phyloP scores from a whole-genome alignment of 1,139 yeast species.

The Suhomyces wounanorum region DNA sequence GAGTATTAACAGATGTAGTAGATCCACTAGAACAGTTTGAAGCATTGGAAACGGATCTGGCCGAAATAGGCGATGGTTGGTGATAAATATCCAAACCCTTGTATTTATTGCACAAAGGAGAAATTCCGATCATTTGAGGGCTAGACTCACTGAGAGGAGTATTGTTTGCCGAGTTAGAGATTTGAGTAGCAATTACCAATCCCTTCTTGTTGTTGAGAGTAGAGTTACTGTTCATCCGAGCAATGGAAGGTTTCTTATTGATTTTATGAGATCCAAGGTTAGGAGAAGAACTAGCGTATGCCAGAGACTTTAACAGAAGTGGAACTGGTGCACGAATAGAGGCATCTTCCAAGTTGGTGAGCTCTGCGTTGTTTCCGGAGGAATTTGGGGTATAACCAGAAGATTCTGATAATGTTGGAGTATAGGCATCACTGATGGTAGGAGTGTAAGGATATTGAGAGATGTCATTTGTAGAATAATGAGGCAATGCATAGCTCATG shows the following conservation, averaged over 20 bases:
- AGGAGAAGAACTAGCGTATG: constrained; percentile 18
- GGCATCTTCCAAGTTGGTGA: constrained; percentile 11
- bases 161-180: constrained; percentile 14
- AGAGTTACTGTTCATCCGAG: constrained; percentile 19
- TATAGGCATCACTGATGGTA: constrained; percentile 22
- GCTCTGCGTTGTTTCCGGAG: constrained; percentile 11
- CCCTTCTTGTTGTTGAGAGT: constrained; percentile 21
- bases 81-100: constrained; percentile 23
- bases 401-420: constrained; percentile 25
- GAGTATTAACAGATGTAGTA: constrained; percentile 12
- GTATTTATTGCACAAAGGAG: constrained; percentile 26
- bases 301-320: constrained; percentile 17
- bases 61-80: constrained; percentile 17
- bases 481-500: constrained; percentile 9
- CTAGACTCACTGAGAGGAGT: constrained; percentile 19
- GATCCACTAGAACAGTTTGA: constrained; percentile 16
- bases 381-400: constrained; percentile 26
- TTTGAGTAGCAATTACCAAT: constrained; percentile 23
- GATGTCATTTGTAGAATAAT: constrained; percentile 15
- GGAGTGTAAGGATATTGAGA: constrained; percentile 22
- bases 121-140: constrained; percentile 19
- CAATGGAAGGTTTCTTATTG: constrained; percentile 25
- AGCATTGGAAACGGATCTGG: constrained; percentile 18
- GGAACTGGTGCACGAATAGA: constrained; percentile 19
- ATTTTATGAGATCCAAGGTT: constrained; percentile 19